Conservation (phyloP, 768 basidiomycete genomes). For the Auriculariales sp. region DNA sequence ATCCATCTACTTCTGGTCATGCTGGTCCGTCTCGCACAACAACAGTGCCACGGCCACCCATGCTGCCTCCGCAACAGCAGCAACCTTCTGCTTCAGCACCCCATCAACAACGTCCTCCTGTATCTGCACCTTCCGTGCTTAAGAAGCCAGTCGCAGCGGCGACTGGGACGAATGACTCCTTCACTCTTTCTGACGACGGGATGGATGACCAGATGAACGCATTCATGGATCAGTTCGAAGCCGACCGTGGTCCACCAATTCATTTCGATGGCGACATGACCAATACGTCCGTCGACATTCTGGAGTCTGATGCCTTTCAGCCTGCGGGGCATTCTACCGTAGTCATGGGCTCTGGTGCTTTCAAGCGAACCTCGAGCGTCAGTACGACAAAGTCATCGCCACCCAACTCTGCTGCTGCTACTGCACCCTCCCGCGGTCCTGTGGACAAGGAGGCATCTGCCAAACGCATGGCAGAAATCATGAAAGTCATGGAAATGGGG, state of each 20-base stretch:
- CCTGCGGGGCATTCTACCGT: conserved; percentile 6
- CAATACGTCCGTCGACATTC: conserved; percentile 40
- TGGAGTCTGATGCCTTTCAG: conserved; percentile 15
- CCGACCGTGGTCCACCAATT: not conserved
- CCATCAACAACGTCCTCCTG: conserved; percentile 2
- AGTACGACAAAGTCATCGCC: not conserved
- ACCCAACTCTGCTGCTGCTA: not conserved
- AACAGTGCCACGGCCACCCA: not conserved
- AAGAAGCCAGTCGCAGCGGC: conserved; percentile 6
- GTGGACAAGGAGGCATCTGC: conserved; percentile 11
- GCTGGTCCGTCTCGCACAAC: conserved; percentile 5
- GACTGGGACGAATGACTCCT: conserved; percentile 29
- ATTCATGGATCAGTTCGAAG: not conserved
- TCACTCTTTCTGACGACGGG: conserved; percentile 45
- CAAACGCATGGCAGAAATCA: too few relatives aligned
- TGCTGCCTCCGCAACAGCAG: not conserved
- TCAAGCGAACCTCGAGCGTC: not conserved
- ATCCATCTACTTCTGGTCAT: not conserved
- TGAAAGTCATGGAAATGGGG: too few relatives aligned
- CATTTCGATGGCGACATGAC: conserved; percentile 28
- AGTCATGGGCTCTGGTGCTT: not conserved
- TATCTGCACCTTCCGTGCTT: not conserved
- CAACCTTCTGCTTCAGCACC: conserved; percentile 6
- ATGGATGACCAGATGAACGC: too few relatives aligned
- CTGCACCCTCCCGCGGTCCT: not conserved